Percentiles rank a stretch among this genome's conserved stretches.
phyloP scores from a whole-genome alignment of 2,329 filamentous ascomycete species.

The Epichloe sibirici region DNA sequence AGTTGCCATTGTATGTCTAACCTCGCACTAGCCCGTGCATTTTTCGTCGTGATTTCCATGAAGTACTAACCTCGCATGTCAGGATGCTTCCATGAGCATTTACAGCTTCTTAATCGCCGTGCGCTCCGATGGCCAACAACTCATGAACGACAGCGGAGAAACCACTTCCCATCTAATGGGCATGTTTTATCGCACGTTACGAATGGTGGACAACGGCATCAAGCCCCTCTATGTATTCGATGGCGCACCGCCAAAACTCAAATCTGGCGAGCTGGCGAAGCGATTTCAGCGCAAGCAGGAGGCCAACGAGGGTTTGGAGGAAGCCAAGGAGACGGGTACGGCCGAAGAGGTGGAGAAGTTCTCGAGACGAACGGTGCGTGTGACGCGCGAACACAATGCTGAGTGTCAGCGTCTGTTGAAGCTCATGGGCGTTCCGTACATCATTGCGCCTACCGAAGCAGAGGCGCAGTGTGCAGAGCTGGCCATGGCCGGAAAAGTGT shows the following conservation, averaged over 20 bases:
- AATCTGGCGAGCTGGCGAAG: constrained; percentile 92
- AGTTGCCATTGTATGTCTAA: constrained; percentile 71
- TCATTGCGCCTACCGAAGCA: constrained; percentile 90
- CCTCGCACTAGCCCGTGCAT: background rate
- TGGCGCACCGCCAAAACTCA: constrained; percentile 90
- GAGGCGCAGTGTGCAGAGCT: constrained; percentile 92
- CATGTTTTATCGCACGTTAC: constrained; percentile 97
- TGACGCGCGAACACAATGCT: constrained; percentile 92
- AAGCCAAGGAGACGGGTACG: constrained; percentile 94
- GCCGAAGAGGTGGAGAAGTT: constrained; percentile 98
- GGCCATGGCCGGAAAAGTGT: constrained; percentile 86
- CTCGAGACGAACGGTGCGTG: constrained; percentile 79
- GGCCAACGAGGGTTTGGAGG: constrained; percentile 78
- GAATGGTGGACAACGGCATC: constrained; percentile 97
- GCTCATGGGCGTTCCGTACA: constrained; percentile 92
- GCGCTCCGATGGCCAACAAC: constrained; percentile 88
- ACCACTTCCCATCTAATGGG: constrained; percentile 98
- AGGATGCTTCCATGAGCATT: constrained; percentile 77
- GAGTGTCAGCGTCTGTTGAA: constrained; percentile 86
- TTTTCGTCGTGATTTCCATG: too few relatives aligned
- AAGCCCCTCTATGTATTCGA: constrained; percentile 98
- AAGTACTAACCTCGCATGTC: background rate
- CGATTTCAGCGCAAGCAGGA: constrained; percentile 92
- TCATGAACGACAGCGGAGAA: constrained; percentile 89
- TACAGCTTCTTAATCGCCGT: constrained; percentile 98